Evolutionary conservation across 805 yeast species (phyloP).

Genomic region (Pichia manshurica): DNA sequence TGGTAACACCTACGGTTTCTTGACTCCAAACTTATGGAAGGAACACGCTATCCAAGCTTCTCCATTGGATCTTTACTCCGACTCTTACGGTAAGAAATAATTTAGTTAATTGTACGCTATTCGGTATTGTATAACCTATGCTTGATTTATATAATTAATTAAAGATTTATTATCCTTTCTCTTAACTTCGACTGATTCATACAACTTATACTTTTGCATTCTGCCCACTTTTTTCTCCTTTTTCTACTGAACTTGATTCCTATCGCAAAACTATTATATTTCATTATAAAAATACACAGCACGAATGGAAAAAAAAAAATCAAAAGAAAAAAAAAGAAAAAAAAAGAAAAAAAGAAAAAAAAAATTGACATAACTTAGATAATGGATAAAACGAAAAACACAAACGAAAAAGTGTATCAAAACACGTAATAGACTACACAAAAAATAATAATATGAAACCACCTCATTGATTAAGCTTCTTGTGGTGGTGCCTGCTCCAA

Average conservation of each 20-base stretch:
- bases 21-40: constrained; percentile 99
- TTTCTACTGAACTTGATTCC: too few species aligned
- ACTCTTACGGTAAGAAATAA: constrained; percentile 66
- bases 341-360: constrained; percentile 1
- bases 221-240: too few species aligned
- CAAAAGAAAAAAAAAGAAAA: constrained; percentile 8
- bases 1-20: constrained; percentile 99
- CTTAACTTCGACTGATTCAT: not conserved
- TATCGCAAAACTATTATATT: not conserved
- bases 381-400: not conserved
- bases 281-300: constrained; percentile 3
- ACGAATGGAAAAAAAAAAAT: constrained; percentile 5
- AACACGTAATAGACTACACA: not conserved
- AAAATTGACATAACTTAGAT: constrained; percentile 3
- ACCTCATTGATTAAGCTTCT: constrained; percentile 24
- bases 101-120: constrained; percentile 14
- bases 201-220: too few species aligned
- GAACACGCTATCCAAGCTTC: constrained; percentile 78
- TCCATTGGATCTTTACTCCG: constrained; percentile 93
- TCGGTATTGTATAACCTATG: not conserved
- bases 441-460: not conserved
- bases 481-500: constrained; percentile 61
- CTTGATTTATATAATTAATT: too few species aligned
- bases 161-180: not conserved
- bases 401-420: constrained; percentile 3